Base-by-base conservation (phyloP, 1,139 yeast species). In the Lodderomyces theae region DNA sequence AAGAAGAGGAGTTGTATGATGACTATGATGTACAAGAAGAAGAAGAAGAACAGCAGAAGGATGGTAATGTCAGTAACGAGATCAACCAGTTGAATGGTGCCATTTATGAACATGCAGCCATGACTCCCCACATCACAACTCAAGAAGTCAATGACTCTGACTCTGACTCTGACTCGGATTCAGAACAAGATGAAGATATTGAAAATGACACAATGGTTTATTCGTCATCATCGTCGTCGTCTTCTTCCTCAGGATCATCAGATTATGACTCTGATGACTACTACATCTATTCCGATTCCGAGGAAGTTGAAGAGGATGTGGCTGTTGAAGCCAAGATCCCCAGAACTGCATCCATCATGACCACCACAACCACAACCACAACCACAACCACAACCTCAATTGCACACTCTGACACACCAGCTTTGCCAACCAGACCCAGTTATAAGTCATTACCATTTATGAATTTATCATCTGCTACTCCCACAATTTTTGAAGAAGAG, bases 281-380 rank as follows among this genome's bases (percentile, higher is more conserved):
- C 50, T 62, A 64, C 47, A 61, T 59, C 45, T 59, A 61, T 42
- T 61, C 64, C n/a, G 59, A 52, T 43, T 53, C 55, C 8, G 50
- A 46, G 9, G 49, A 46, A 30, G 31, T 40, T 13, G 44, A 47
- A 36, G 61, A 55, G 19, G 60, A 51, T 26, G 54, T 30, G 17
- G 45, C 46, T 34, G 40, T 29, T 11, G 51, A 45, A 15, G 43
- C 35, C 16, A 41, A 41, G 9, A 41, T 37, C 9, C 42, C 48
- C 36, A 44, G 51, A 37, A 16, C 35, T 17, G n/a, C 16, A 12
- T 8, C 18, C 21, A 23, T 24, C 24, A 31, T n/a, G 7, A 31
- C 34, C 6, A 8, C 24, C 5, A n/a, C 11, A 2, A 12, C 32
- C 2, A 13, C 19, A 7, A 34, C 9, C 7, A 12, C 33, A n/a